phyloP scores from a whole-genome alignment of 2,329 filamentous ascomycete genomes.

The Madurella mycetomatis region DNA sequence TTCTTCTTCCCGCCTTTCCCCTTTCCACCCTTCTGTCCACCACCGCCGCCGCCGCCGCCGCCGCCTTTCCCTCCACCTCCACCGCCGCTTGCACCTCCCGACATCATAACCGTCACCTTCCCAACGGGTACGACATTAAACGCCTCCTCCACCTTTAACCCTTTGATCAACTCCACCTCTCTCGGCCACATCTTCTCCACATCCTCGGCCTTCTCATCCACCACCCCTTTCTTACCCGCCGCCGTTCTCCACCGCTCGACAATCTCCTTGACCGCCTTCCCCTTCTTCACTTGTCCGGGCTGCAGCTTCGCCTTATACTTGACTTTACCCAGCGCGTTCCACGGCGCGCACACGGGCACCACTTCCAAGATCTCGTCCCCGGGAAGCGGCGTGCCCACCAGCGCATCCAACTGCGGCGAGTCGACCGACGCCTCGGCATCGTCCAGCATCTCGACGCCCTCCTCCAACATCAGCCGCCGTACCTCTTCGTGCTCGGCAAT shows the following conservation, averaged over 20 bases:
- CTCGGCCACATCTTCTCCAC: slow-evolving; percentile 76
- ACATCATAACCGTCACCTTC: slow-evolving; percentile 75
- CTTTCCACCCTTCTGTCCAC: slow-evolving; percentile 11
- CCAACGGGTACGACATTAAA: slow-evolving; percentile 76
- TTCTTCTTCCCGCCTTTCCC: slow-evolving; percentile 17
- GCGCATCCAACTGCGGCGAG: slow-evolving; percentile 57
- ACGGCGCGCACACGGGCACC: slow-evolving; percentile 61
- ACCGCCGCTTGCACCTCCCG: slow-evolving; percentile 47
- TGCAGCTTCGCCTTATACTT: slow-evolving; percentile 97
- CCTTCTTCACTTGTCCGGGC: slow-evolving; percentile 85
- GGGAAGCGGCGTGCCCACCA: slow-evolving; percentile 71
- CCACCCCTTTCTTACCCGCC: slow-evolving; percentile 51
- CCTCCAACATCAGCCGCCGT: slow-evolving; percentile 56
- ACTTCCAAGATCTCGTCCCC: slow-evolving; percentile 78
- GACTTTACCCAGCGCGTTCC: slow-evolving; percentile 59
- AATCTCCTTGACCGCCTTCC: slow-evolving; percentile 88
- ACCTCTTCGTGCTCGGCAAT: slow-evolving; percentile 73
- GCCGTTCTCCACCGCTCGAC: slow-evolving; percentile 74
- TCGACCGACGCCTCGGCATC: slow-evolving; percentile 54
- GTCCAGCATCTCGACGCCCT: slow-evolving; percentile 56
- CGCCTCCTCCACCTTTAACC: slow-evolving; percentile 75
- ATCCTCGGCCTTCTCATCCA: slow-evolving; percentile 58
- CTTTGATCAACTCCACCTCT: slow-evolving; percentile 80
- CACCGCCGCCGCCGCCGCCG: slow-evolving; percentile 16
- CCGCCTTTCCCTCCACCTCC: slow-evolving; percentile 38